Base-by-base conservation (phyloP, 1,139 yeast species). In the Protomyces arabidopsidicola region DNA sequence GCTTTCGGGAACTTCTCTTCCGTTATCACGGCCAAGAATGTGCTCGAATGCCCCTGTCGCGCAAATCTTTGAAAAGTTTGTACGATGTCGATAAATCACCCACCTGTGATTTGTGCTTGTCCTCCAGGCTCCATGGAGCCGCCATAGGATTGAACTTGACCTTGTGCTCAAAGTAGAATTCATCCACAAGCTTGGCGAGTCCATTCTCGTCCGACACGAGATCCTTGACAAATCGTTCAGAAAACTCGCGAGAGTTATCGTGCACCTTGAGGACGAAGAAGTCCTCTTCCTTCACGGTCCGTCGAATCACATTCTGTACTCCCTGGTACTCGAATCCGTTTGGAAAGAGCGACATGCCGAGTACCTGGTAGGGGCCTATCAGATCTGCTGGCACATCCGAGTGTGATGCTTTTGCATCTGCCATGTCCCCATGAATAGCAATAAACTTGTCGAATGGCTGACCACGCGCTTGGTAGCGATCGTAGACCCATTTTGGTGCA, bases 261-360 rank as follows among this genome's bases (percentile, higher is more conserved):
- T 58, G 56, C 36, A 58, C 42, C 36, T 58, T 58, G 24, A 58
- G 45, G 31, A 58, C 62, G 56, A 58, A 58, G 22, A 58, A 58
- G 45, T 58, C 62, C 10, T 52, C 52, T 8, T 55, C 56, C 35
- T 38, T 16, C 18, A 58, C 62, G 12, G 38, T 39, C 9, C 62
- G 62, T 27, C 31, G 51, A 24, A 58, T 58, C 45, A 58, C 16
- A 27, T 58, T 55, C 14, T 38, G 18, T 31, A 55, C 42, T 20
- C 51, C 42, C 22, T 51, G 35, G 5, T 36, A 10, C 20, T 58
- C 62, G 12, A 20, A 42, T 5, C 42, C 36, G 12, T 39, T 20
- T 51, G 53, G 31, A 34, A 55, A 38, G 39, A 57, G 42, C 0
- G 55, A 53, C n/a, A 57, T 36, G 18, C 51, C 51, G 39, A 57